Evolutionary conservation across 345 rosid species (phyloP), one percentile per base, ranked within the genome.

Genomic region (Hibiscus syriacus): DNA sequence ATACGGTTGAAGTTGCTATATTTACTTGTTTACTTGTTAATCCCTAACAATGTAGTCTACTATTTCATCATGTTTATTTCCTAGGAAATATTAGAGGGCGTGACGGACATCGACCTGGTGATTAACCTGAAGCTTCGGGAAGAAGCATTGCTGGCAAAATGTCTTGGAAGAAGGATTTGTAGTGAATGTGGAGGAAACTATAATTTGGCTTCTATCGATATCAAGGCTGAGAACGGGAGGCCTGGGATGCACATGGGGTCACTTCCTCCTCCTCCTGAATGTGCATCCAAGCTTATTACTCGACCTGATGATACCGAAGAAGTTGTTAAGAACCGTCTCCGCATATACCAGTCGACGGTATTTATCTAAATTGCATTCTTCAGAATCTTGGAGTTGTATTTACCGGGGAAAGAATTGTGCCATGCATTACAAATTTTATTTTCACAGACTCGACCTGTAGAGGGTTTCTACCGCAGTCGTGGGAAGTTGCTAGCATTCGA

Each of bases 141-240:
- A 80, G 98, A 89, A 76, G 99, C 93, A 0, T 78, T 94, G 61
- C 83, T 94, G 29, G 98, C 93, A 4, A 94, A 94, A 79, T 94
- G 99, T 79, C 84, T 94, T 17, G 99, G 98, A 49, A 84, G 99
- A 76, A 88, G 99, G 75, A 94, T 84, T 30, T 94, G 99, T 65
- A 83, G 89, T 6, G 88, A 92, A 46, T 94, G 99, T 71, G 92
- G 98, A 66, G 89, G 79, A 67, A 94, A 92, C 82, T 94, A 85
- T 68, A 94, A 94, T 41, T 72, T 94, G 68, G 99, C 99, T 1
- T 80, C 84, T 52, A 88, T 94, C 71, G 92, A 94, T 80, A 81
- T 94, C 76, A 88, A 89, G 82, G 88, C 84, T 29, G 85, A 87
- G 77, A 78, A 89, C 77, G 92, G 83, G 59, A 85, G 72, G 72